Evolutionary conservation across 768 basidiomycete species (phyloP).

Genomic region (Xanthoconium stramineum): DNA sequence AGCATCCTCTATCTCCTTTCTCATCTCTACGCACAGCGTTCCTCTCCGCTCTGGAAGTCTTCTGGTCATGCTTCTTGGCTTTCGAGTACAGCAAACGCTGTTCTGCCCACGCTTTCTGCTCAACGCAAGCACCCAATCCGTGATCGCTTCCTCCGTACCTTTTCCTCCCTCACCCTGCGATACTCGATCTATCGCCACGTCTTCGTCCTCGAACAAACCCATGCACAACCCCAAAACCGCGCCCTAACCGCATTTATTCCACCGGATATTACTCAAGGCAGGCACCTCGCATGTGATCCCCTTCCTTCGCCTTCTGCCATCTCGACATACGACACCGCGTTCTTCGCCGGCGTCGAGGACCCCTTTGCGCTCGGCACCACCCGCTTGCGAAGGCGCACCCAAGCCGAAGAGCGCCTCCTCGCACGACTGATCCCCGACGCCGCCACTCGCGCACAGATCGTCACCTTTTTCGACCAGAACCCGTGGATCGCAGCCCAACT

Average conservation of each 20-base stretch:
- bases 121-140: constrained; percentile 31
- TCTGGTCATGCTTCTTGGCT: constrained; percentile 66
- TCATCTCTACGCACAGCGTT: constrained; percentile 83
- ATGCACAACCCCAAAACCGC: constrained; percentile 36
- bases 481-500: constrained; percentile 54
- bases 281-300: constrained; percentile 79
- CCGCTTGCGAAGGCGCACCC: constrained; percentile 39
- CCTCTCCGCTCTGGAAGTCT: constrained; percentile 80
- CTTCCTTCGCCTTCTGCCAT: constrained; percentile 66
- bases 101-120: constrained; percentile 31
- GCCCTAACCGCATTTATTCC: constrained; percentile 73
- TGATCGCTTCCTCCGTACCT: constrained; percentile 35
- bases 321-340: constrained; percentile 65
- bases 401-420: constrained; percentile 47
- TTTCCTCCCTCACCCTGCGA: constrained; percentile 39
- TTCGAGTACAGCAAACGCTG: constrained; percentile 45
- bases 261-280: constrained; percentile 44
- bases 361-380: constrained; percentile 29
- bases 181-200: constrained; percentile 72
- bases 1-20: constrained; percentile 73
- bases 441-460: constrained; percentile 53
- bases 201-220: constrained; percentile 64
- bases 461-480: constrained; percentile 59
- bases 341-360: constrained; percentile 69
- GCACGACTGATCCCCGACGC: constrained; percentile 58